A percentile compares a stretch with the other conserved stretches of the same genome.
phyloP scores from a whole-genome alignment of 306 rosid genomes.

The Aeschynomene evenia region DNA sequence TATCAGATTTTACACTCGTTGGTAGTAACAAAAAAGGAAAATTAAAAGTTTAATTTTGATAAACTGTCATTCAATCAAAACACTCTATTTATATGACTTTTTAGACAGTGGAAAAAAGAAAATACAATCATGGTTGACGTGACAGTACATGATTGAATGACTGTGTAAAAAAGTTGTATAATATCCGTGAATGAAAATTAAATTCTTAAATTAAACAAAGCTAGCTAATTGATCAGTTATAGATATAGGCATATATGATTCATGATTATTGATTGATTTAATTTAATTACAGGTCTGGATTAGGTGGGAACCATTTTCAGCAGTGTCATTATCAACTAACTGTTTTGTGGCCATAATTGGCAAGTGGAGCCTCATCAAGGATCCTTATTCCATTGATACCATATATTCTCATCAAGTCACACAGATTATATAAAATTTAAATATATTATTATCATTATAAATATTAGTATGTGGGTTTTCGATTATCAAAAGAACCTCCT shows the following conservation, averaged over 20 bases:
- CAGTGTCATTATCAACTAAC: conserved; percentile 35
- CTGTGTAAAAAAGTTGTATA: too few relatives aligned
- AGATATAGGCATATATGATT: conserved; percentile 6
- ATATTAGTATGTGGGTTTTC: conserved; percentile 32
- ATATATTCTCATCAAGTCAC: conserved; percentile 14
- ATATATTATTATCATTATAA: too few relatives aligned
- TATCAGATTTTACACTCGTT: too few relatives aligned
- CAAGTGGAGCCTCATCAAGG: conserved; percentile 43
- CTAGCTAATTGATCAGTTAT: background rate
- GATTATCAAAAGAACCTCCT: conserved; percentile 38
- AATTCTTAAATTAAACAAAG: too few relatives aligned
- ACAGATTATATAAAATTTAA: conserved; percentile 20
- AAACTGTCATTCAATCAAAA: too few relatives aligned
- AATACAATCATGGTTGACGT: too few relatives aligned
- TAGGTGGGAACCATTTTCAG: conserved; percentile 31
- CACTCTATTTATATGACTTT: too few relatives aligned
- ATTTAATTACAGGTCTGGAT: background rate
- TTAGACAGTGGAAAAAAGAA: too few relatives aligned
- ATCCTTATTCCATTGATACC: conserved; percentile 33
- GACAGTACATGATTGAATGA: too few relatives aligned
- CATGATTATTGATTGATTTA: background rate
- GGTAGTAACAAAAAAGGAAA: background rate
- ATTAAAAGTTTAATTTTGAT: too few relatives aligned
- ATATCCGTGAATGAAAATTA: too few relatives aligned
- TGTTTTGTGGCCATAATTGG: conserved; percentile 37